phyloP scores from a whole-genome alignment of 148 eudicot species.

The Arbutus unedo region DNA sequence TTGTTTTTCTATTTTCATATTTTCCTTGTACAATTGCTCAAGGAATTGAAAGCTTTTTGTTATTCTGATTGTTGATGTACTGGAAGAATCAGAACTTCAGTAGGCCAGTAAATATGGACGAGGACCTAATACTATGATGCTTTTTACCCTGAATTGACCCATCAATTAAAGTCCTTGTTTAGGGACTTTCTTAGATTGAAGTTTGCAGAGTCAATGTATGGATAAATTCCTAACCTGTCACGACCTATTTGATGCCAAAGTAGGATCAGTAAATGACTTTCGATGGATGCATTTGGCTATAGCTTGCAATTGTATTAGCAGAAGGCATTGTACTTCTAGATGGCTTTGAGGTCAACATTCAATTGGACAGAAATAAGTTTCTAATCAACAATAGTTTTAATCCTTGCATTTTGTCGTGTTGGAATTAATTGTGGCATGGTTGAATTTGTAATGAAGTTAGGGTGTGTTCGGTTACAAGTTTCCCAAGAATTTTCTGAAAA shows the following conservation, averaged over 20 bases:
- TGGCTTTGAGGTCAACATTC: not conserved
- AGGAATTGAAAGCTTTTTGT: not conserved
- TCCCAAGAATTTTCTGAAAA: too few species aligned
- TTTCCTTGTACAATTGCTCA: not conserved
- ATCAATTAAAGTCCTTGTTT: not conserved
- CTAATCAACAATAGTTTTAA: not conserved
- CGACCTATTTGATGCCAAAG: not conserved
- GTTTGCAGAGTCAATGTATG: not conserved
- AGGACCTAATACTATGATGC: not conserved
- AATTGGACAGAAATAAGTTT: not conserved
- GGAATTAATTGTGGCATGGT: not conserved
- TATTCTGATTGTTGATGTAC: not conserved
- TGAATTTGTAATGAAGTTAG: not conserved
- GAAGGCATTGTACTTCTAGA: not conserved
- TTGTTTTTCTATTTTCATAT: not conserved
- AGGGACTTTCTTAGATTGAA: not conserved
- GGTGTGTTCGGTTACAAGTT: too few species aligned
- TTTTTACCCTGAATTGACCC: not conserved
- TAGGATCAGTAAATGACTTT: not conserved
- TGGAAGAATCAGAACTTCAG: not conserved
- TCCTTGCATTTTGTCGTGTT: not conserved
- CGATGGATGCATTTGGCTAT: not conserved
- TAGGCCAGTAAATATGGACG: not conserved
- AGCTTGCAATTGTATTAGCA: constrained; percentile 4
- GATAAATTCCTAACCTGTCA: not conserved